Evolutionary conservation across 2,329 filamentous ascomycete species (phyloP).

Genomic region (Alternaria sp.): DNA sequence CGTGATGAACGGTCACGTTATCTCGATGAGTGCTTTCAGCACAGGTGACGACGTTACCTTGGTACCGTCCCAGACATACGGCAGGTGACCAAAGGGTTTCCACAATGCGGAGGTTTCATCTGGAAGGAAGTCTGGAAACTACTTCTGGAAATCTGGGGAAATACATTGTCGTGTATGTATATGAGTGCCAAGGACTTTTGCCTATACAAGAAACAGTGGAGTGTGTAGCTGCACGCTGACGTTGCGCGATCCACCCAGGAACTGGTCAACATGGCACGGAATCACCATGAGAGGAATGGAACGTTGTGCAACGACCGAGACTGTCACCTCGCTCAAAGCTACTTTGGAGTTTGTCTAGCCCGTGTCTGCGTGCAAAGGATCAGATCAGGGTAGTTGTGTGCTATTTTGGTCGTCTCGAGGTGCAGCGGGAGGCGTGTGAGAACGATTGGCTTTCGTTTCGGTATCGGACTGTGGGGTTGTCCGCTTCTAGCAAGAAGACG

Average conservation of each 20-base stretch:
- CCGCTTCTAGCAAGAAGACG: constrained; percentile 19
- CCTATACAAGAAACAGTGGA: constrained; percentile 28
- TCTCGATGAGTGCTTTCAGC: background rate
- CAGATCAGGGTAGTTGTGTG: background rate
- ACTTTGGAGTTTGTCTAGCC: background rate
- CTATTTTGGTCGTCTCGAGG: constrained; percentile 8
- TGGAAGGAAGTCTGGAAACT: background rate
- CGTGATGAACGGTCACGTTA: background rate
- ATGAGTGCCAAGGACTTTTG: constrained; percentile 14
- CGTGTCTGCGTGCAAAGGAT: background rate
- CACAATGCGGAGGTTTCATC: constrained; percentile 8
- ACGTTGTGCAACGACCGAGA: background rate
- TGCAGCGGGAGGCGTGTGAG: constrained; percentile 4
- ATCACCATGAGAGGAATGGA: background rate
- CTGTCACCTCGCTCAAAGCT: background rate
- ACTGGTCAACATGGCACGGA: background rate
- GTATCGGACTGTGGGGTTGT: constrained; percentile 18
- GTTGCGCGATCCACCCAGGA: constrained; percentile 9
- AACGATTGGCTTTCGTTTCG: constrained; percentile 19
- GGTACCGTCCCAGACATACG: background rate
- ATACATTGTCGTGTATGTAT: constrained; percentile 21
- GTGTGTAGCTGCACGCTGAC: constrained; percentile 28
- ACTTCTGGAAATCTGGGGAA: constrained; percentile 18
- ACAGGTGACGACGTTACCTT: background rate
- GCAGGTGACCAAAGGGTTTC: background rate